Evolutionary conservation across 2,329 filamentous ascomycete species (phyloP).

Genomic region (Emericellopsis atlantica): DNA sequence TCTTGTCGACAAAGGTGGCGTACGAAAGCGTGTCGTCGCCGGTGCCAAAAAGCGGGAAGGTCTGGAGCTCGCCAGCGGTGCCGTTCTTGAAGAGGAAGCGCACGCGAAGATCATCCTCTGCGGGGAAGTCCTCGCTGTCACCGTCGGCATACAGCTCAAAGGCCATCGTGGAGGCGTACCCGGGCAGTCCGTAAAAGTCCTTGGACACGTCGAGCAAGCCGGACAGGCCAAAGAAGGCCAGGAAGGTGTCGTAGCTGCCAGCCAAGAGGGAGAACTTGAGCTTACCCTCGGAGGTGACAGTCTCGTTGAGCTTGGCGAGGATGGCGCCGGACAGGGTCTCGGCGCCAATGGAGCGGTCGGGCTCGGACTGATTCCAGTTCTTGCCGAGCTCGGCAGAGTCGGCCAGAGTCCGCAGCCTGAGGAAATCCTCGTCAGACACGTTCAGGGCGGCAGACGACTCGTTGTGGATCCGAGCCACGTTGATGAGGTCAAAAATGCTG

Average conservation of each 20-base stretch:
- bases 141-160: conserved; percentile 19
- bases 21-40: conserved; percentile 14
- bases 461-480: conserved; percentile 20
- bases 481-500: conserved; percentile 21
- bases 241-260: conserved; percentile 21
- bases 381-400: conserved; percentile 17
- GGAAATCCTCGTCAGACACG: conserved; percentile 16
- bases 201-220: conserved; percentile 12
- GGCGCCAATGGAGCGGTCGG: conserved; percentile 15
- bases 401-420: conserved; percentile 17
- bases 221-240: conserved; percentile 19
- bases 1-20: conserved; percentile 13
- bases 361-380: conserved; percentile 17
- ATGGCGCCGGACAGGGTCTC: conserved; percentile 16
- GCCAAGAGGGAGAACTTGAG: conserved; percentile 20
- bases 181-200: conserved; percentile 18
- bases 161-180: conserved; percentile 21
- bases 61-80: conserved; percentile 12
- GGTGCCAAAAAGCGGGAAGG: conserved; percentile 16
- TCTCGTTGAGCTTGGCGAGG: conserved; percentile 17
- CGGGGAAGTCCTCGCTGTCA: conserved; percentile 11
- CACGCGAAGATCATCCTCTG: conserved; percentile 13
- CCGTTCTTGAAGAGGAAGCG: conserved; percentile 22
- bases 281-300: conserved; percentile 13
- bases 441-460: conserved; percentile 14